Base-by-base conservation (phyloP, 1,139 yeast genomes). In the Suhomyces anneliseae region DNA sequence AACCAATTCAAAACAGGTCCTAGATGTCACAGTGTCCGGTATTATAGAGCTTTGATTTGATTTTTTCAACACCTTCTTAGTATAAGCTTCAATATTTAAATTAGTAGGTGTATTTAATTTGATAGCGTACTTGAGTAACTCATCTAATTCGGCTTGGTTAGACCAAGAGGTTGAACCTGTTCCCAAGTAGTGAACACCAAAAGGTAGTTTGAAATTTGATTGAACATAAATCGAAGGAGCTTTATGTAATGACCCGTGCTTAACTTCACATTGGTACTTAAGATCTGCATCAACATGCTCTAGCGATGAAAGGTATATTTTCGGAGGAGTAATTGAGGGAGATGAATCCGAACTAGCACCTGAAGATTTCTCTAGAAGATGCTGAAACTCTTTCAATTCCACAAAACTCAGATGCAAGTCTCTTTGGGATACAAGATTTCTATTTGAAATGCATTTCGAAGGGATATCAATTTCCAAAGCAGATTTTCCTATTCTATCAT, bases 391-490 rank as follows among this genome's bases (percentile, higher is more conserved):
- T 19, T 32, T 27, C 27, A 53, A 47, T 49, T 80, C 84, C 4
- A 62, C 46, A 44, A 83, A 78, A 42, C 74, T 72, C 46, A 74
- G 66, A 57, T 85, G 92, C 1, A 81, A 53, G 35, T 76, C 66
- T 33, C 83, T 62, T 46, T 76, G 77, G 1, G 57, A 40, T 2
- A 87, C 43, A 1, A 66, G 66, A 1, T 59, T 46, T 29, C 92
- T 66, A 59, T 90, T 90, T 6, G 67, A 40, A 15, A 90, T 85
- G 59, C 75, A 66, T 35, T 70, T 76, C 0, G 92, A 82, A 11
- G 75, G 61, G 1, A 85, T 68, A 61, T 90, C 97, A 8, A 89
- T 59, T 61, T 90, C 97, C 8, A 90, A 59, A 15, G 83, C 66
- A 3, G 85, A 74, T 48, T 81, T 70, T 0, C 92, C 86, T 42